A percentile compares a stretch with the other conserved stretches of the same genome.
phyloP scores from a whole-genome alignment of 148 eudicot species.

The Silene latifolia region DNA sequence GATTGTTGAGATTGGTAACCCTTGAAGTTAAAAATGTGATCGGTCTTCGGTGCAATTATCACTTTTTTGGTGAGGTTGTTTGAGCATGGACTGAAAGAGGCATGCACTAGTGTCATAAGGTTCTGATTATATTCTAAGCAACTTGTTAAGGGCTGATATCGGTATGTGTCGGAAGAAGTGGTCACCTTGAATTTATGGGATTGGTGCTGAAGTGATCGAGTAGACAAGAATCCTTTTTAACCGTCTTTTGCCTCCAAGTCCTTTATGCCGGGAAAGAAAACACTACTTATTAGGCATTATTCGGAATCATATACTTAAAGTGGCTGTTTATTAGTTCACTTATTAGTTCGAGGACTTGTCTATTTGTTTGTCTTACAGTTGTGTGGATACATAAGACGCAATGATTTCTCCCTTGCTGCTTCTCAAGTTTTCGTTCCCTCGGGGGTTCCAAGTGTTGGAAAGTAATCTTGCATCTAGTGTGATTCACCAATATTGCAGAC shows the following conservation, averaged over 20 bases:
- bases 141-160: background rate
- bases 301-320: background rate
- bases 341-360: background rate
- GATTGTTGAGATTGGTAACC: too few species aligned
- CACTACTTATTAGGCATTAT: too few species aligned
- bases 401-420: background rate
- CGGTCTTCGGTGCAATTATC: background rate
- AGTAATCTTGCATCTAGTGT: too few species aligned
- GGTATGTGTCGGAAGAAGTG: background rate
- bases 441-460: too few species aligned
- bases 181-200: background rate
- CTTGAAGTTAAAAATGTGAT: too few species aligned
- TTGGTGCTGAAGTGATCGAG: background rate
- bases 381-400: background rate
- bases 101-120: background rate
- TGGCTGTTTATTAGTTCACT: conserved; percentile 1
- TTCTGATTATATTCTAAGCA: background rate
- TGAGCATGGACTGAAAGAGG: background rate
- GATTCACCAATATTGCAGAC: too few species aligned
- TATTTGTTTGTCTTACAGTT: background rate
- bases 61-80: background rate
- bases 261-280: background rate
- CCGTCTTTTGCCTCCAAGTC: background rate
- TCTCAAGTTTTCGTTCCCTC: too few species aligned
- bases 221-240: background rate